These are phyloP conservation scores for Clarireedia hainanense DNA, from an alignment of 2,329 filamentous ascomycete genomes.

Conservation along the genomic window DNA sequence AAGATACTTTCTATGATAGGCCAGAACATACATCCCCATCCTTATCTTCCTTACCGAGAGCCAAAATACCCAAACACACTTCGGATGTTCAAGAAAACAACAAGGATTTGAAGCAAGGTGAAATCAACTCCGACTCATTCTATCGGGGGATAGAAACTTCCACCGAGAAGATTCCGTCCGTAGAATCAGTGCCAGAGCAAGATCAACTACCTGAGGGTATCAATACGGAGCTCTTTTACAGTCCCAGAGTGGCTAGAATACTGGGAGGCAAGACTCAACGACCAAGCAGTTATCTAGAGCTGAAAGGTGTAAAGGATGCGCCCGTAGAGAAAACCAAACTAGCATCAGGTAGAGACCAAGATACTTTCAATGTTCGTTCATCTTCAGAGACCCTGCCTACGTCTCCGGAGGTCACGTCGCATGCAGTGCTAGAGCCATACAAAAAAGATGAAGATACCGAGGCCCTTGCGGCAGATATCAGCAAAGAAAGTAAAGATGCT, in stretches of 20 bases:
- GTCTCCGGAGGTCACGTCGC: conserved; percentile 11
- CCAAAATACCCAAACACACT: conserved; percentile 46
- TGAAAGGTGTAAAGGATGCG: conserved; percentile 28
- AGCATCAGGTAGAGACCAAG: conserved; percentile 30
- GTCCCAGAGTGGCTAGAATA: conserved; percentile 47
- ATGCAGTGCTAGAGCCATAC: background rate
- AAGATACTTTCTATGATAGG: conserved; percentile 49
- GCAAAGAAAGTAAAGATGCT: conserved; percentile 30
- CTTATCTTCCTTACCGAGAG: conserved; percentile 43
- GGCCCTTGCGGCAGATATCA: conserved; percentile 38
- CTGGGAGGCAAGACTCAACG: conserved; percentile 38
- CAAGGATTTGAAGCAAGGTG: conserved; percentile 12
- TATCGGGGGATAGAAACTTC: conserved; percentile 31
- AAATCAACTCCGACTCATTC: conserved; percentile 26
- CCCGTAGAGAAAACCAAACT: conserved; percentile 29
- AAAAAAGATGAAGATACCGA: conserved; percentile 34
- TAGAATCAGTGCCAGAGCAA: conserved; percentile 28
- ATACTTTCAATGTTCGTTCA: conserved; percentile 27
- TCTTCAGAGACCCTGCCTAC: conserved; percentile 6
- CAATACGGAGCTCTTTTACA: conserved; percentile 55
- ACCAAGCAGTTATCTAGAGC: conserved; percentile 21
- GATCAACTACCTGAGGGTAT: conserved; percentile 48
- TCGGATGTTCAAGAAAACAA: conserved; percentile 29
- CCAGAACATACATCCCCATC: conserved; percentile 38
- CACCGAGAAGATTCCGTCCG: conserved; percentile 10